phyloP scores from a whole-genome alignment of 106 monocot species.

The Acanthochlamys bracteata region DNA sequence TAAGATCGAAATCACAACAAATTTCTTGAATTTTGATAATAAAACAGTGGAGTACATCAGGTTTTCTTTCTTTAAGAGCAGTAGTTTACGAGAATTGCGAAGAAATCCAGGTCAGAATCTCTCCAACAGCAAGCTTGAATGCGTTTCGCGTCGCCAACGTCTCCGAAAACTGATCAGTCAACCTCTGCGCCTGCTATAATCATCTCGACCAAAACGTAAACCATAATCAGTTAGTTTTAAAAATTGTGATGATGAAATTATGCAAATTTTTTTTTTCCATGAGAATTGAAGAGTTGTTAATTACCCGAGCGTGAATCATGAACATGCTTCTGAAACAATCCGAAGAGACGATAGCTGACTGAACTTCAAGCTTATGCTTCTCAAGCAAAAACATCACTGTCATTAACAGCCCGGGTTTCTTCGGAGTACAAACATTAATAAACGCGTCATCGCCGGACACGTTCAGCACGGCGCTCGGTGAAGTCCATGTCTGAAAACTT shows the following conservation, averaged over 20 bases:
- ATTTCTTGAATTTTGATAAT: no score
- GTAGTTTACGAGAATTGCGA: background rate
- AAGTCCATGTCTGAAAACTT: constrained; percentile 41
- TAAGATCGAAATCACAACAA: no score
- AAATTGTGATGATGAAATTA: no score
- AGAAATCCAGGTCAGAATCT: constrained; percentile 31
- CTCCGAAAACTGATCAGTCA: constrained; percentile 18
- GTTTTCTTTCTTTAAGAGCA: no score
- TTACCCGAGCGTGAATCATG: constrained; percentile 56
- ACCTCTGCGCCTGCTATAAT: constrained; percentile 20
- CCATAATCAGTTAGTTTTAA: background rate
- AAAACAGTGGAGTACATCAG: no score
- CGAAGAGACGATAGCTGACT: constrained; percentile 35
- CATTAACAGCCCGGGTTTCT: constrained; percentile 29
- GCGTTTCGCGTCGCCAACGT: constrained; percentile 23
- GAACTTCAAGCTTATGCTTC: constrained; percentile 48
- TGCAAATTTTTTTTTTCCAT: no score
- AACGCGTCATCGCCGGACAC: constrained; percentile 39
- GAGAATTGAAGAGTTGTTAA: background rate
- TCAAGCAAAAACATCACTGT: constrained; percentile 32
- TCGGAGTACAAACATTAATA: constrained; percentile 41
- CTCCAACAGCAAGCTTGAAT: constrained; percentile 38
- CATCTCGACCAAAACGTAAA: background rate
- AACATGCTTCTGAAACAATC: constrained; percentile 36
- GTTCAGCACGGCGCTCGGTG: constrained; percentile 50